Conservation (phyloP, 1,284 basidiomycete genomes). For the Rhodotorula sp. region DNA sequence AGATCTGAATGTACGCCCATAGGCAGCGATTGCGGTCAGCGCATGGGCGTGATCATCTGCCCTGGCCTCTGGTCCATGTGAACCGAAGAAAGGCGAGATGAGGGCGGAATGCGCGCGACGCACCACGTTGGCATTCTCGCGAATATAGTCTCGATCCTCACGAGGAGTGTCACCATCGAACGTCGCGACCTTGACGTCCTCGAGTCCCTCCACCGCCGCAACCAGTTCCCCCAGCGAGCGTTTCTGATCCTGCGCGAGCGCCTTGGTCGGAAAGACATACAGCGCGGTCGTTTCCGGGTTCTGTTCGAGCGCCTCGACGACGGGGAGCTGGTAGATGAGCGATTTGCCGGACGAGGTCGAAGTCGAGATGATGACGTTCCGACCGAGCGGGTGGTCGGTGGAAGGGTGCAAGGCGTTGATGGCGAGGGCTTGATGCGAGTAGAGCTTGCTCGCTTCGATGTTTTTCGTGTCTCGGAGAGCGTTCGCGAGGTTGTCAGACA, state of each 20-base stretch:
- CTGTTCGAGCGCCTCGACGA: slow-evolving; percentile 67
- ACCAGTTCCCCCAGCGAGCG: slow-evolving; percentile 67
- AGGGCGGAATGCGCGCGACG: not conserved
- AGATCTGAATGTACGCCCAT: slow-evolving; percentile 64
- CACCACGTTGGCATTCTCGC: slow-evolving; percentile 49
- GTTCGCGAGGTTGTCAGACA: slow-evolving; percentile 61
- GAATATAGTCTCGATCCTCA: slow-evolving; percentile 55
- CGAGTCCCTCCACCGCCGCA: slow-evolving; percentile 62
- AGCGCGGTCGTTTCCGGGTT: slow-evolving; percentile 68
- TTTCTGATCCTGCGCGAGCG: slow-evolving; percentile 85
- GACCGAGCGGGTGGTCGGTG: slow-evolving; percentile 50
- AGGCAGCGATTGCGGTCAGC: slow-evolving; percentile 62
- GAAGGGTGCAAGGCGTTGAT: slow-evolving; percentile 61
- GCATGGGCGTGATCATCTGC: no score
- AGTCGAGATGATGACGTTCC: slow-evolving; percentile 83
- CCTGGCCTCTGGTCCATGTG: no score
- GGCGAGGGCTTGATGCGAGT: slow-evolving; percentile 75
- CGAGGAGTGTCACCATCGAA: slow-evolving; percentile 87
- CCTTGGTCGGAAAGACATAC: slow-evolving; percentile 91
- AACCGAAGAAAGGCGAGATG: not conserved
- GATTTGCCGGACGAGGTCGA: slow-evolving; percentile 90
- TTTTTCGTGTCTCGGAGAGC: slow-evolving; percentile 65
- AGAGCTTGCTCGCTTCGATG: slow-evolving; percentile 61
- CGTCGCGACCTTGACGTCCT: slow-evolving; percentile 65
- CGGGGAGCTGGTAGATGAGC: slow-evolving; percentile 78